phyloP scores from a whole-genome alignment of 2,329 filamentous ascomycete genomes.

The Fusarium sp. region DNA sequence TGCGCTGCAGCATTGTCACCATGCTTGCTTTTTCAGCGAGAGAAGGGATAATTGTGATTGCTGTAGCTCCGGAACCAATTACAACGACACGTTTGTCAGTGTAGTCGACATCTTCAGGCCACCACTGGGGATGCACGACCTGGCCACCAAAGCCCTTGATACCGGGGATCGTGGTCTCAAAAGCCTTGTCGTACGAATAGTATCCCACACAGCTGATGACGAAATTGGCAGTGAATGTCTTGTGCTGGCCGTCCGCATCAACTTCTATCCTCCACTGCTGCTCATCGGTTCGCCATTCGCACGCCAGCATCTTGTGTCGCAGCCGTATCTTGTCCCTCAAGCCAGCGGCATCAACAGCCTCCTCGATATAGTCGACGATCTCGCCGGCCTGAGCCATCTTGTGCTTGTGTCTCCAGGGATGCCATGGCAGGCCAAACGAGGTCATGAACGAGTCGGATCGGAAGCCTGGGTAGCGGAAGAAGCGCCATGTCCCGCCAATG shows the following conservation, averaged over 20 bases:
- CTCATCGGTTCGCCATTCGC: conserved; percentile 65
- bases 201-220: conserved; percentile 72
- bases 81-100: conserved; percentile 74
- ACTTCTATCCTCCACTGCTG: conserved; percentile 67
- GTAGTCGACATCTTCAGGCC: conserved; percentile 76
- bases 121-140: conserved; percentile 78
- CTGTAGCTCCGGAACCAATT: conserved; percentile 82
- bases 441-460: conserved; percentile 72
- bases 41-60: conserved; percentile 78
- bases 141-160: conserved; percentile 73
- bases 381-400: conserved; percentile 63
- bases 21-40: conserved; percentile 71
- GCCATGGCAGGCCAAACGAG: conserved; percentile 75
- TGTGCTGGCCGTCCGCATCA: conserved; percentile 44
- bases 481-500: conserved; percentile 81
- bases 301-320: conserved; percentile 58
- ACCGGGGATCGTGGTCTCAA: conserved; percentile 71
- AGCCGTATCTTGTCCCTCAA: conserved; percentile 66
- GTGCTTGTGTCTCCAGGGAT: conserved; percentile 70
- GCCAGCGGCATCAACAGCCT: conserved; percentile 61
- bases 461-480: conserved; percentile 81
- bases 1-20: conserved; percentile 85
- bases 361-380: conserved; percentile 66
- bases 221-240: conserved; percentile 61
- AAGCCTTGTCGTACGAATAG: conserved; percentile 75